Conservation (phyloP, 164 flowering plant species). For the Chimonanthus salicifolius region DNA sequence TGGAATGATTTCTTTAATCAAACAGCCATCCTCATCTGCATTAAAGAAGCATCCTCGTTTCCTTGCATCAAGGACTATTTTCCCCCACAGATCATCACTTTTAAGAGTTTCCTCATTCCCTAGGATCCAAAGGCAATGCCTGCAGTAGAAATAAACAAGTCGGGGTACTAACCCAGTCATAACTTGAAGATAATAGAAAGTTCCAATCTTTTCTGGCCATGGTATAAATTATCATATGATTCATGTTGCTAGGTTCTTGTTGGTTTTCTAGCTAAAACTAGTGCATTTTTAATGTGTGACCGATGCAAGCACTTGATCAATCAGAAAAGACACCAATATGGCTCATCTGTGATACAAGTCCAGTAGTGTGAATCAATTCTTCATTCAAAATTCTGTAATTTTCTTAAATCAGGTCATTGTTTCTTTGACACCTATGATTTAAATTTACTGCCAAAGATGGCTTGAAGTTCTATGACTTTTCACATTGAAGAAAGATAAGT, state of each 20-base stretch:
- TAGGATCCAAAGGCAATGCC: conserved; percentile 45
- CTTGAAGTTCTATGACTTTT: not conserved
- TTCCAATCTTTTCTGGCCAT: not conserved
- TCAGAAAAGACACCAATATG: too few species aligned
- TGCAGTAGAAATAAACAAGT: conserved; percentile 34
- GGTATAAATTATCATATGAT: not conserved
- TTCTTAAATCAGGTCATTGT: too few species aligned
- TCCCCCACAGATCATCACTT: conserved; percentile 20
- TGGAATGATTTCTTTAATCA: conserved; percentile 27
- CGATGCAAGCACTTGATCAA: too few species aligned
- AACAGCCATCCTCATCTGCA: conserved; percentile 19
- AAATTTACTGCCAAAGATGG: not conserved
- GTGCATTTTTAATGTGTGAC: too few species aligned
- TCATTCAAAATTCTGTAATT: too few species aligned
- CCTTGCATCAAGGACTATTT: conserved; percentile 19
- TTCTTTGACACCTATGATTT: too few species aligned
- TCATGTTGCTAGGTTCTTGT: too few species aligned
- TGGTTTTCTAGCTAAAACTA: too few species aligned
- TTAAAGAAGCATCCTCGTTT: conserved; percentile 15
- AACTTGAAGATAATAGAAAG: not conserved
- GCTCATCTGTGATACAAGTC: too few species aligned
- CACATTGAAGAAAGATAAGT: not conserved
- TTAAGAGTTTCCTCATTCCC: conserved; percentile 21
- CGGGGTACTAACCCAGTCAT: not conserved
- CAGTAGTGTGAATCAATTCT: too few species aligned